phyloP scores from a whole-genome alignment of 257 asterid species.

The Oldenlandia corymbosa region DNA sequence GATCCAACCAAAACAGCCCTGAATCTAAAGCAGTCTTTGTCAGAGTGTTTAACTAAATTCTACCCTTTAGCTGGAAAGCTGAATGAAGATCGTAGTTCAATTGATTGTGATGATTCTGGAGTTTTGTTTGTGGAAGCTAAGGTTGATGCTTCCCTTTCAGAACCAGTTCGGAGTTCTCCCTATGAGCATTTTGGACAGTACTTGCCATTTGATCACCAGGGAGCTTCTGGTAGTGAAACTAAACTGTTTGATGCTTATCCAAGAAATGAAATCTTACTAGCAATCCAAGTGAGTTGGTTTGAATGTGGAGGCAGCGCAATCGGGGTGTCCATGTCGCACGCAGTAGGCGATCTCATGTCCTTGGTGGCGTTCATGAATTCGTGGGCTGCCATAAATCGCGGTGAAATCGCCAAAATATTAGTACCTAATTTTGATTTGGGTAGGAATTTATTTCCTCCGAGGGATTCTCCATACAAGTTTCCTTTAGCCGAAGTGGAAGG shows the following conservation, averaged over 20 bases:
- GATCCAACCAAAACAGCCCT: neutral
- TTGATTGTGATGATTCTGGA: constrained; percentile 19
- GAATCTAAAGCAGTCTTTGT: constrained; percentile 25
- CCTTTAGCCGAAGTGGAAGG: neutral
- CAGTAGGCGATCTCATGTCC: constrained; percentile 21
- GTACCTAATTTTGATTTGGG: constrained; percentile 10
- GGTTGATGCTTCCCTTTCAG: constrained; percentile 10
- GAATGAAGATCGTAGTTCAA: neutral
- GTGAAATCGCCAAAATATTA: neutral
- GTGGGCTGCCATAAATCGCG: constrained; percentile 20
- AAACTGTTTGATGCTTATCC: too few relatives aligned
- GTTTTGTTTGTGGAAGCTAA: constrained; percentile 21
- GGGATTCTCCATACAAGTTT: neutral
- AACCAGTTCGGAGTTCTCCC: neutral
- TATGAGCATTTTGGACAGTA: neutral
- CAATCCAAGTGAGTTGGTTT: constrained; percentile 26
- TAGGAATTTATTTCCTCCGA: neutral
- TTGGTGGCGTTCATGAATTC: constrained; percentile 9
- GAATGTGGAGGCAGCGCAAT: constrained; percentile 30
- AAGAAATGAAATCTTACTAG: neutral
- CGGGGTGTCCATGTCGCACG: constrained; percentile 26
- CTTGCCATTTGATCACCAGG: neutral
- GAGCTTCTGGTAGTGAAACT: too few relatives aligned
- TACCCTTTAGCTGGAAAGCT: constrained; percentile 33
- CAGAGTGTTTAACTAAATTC: constrained; percentile 18